Base-by-base conservation (phyloP, 2,329 filamentous ascomycete genomes). In the Diaporthe ilicicola region DNA sequence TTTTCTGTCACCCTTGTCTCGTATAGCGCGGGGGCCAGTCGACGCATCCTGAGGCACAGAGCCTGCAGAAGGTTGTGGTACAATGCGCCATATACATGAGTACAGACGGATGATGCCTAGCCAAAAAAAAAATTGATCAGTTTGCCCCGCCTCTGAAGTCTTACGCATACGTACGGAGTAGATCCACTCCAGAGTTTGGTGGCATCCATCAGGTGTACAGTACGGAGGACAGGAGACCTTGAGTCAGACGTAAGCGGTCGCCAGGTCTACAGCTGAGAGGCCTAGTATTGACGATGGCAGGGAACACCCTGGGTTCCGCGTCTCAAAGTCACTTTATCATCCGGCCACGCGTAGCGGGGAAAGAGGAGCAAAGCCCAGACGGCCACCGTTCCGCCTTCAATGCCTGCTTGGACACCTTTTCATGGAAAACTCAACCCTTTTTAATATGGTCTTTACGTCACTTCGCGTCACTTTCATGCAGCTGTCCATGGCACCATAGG, bases 341-440 rank as follows among this genome's bases (percentile, higher is more conserved):
- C 59, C 59, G n/a, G 39, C 42, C 59, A 34, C 42, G 42, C 59
- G 59, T 27, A 50, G 59, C 59, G 59, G 59, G 59, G 59, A 64
- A 64, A 42, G 29, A 50, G 42, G 13, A 4, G 59, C 50, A 50
- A 37, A 50, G 13, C 19, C 44, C n/a, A 37, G 27, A n/a, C 22
- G 59, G 44, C 44, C 32, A 24, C 29, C 37, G 5, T 24, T 50
- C 29, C 12, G 17, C 44, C 27, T 64, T 19, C 44, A 37, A 50
- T 50, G 44, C 44, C 27, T 64, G 42, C 59, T 50, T 50, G 27
- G 59, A 12, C 27, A 13, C 29, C 29, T 50, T 50, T 50, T 24
- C 29, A 27, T 22, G 8, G 44, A 50, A 29, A 64, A 37, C 13
- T n/a, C 42, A 37, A 50, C 42, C 59, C 42, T 15, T 27, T 19